These are phyloP conservation scores for Puccinia hordei DNA, from an alignment of 1,284 basidiomycete species.

Conservation along the genomic window DNA sequence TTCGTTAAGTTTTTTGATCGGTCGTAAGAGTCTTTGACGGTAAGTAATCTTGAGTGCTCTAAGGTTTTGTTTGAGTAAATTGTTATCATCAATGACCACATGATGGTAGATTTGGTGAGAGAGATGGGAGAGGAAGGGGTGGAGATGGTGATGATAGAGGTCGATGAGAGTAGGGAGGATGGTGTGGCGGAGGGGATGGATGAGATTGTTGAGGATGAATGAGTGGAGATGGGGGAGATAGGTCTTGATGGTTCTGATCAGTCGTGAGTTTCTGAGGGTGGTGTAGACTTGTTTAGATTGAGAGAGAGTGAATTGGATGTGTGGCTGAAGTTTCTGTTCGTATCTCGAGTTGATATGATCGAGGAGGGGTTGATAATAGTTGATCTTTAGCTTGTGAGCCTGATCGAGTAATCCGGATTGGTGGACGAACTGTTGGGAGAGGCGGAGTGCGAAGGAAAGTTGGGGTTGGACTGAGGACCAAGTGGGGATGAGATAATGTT, in stretches of 20 bases:
- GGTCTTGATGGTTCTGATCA: not conserved
- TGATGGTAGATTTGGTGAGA: not conserved
- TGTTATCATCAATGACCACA: not conserved
- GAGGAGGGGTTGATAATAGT: not conserved
- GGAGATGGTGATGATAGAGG: not conserved
- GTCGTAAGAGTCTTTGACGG: not conserved
- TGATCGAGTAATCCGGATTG: not conserved
- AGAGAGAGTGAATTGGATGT: not conserved
- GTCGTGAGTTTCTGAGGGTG: not conserved
- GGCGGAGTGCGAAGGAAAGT: not conserved
- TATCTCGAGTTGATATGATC: constrained; percentile 1
- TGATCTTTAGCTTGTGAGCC: not conserved
- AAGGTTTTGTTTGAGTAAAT: not conserved
- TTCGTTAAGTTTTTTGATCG: constrained; percentile 2
- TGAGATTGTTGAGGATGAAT: not conserved
- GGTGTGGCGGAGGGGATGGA: not conserved
- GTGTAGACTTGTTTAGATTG: not conserved
- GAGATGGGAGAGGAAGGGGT: not conserved
- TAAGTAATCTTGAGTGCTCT: not conserved
- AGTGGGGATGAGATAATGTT: not conserved
- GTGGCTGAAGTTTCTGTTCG: constrained; percentile 4
- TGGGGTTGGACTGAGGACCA: constrained; percentile 1
- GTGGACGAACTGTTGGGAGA: not conserved
- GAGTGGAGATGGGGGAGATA: constrained; percentile 1
- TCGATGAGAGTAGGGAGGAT: not conserved